Conservation (phyloP, 768 basidiomycete genomes). For the Neoboletus subvelutipes region DNA sequence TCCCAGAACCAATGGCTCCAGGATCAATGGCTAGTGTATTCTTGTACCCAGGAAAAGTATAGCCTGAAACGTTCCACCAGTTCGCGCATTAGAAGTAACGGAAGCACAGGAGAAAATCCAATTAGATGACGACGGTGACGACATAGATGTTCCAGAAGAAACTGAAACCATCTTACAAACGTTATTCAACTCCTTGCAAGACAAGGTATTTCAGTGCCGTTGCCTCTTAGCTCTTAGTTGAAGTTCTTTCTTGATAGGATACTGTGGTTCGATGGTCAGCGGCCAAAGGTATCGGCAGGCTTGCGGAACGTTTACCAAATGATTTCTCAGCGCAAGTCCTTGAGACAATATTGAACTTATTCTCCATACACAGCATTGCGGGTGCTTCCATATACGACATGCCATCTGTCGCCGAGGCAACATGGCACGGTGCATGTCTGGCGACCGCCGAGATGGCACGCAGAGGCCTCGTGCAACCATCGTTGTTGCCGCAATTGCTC, state of each 20-base stretch:
- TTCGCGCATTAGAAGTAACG: slow-evolving; percentile 24
- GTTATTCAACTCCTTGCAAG: slow-evolving; percentile 71
- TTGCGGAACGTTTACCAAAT: slow-evolving; percentile 74
- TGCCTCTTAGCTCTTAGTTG: not conserved
- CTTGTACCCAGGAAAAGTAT: slow-evolving; percentile 26
- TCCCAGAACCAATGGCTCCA: slow-evolving; percentile 35
- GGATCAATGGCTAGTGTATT: slow-evolving; percentile 42
- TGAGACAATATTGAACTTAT: slow-evolving; percentile 73
- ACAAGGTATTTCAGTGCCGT: slow-evolving; percentile 57
- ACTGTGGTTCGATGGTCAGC: slow-evolving; percentile 94
- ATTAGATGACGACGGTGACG: slow-evolving; percentile 34
- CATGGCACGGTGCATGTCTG: slow-evolving; percentile 94
- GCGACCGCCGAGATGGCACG: slow-evolving; percentile 93
- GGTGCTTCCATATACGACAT: slow-evolving; percentile 68
- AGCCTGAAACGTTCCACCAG: slow-evolving; percentile 21
- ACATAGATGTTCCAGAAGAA: slow-evolving; percentile 72
- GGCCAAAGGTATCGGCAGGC: slow-evolving; percentile 86
- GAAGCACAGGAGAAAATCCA: slow-evolving; percentile 7
- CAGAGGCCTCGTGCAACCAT: slow-evolving; percentile 63
- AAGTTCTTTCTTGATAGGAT: slow-evolving; percentile 54
- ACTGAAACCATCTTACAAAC: slow-evolving; percentile 73
- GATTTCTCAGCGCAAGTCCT: slow-evolving; percentile 81
- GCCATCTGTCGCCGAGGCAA: slow-evolving; percentile 75
- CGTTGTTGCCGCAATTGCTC: slow-evolving; percentile 61
- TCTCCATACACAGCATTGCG: slow-evolving; percentile 67